Conservation (phyloP, 1,284 basidiomycete species). For the Trichosporon coremiiforme region DNA sequence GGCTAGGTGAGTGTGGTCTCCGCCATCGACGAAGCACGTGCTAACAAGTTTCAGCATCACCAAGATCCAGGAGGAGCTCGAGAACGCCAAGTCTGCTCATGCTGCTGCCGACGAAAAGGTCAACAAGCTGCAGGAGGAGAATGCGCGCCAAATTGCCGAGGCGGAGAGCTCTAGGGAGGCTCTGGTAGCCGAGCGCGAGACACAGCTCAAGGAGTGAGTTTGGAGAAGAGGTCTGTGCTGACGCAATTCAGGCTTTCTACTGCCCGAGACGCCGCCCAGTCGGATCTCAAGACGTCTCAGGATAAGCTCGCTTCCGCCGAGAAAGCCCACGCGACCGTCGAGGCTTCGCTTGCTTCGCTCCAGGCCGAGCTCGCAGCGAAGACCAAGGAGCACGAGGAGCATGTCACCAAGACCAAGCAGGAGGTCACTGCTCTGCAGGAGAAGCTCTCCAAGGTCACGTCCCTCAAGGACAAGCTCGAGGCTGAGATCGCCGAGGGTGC, state of each 20-base stretch:
- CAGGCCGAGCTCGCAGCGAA: constrained; percentile 29
- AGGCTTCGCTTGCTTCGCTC: constrained; percentile 23
- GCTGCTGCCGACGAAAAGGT: constrained; percentile 25
- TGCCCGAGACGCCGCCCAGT: constrained; percentile 31
- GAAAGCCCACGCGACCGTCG: constrained; percentile 21
- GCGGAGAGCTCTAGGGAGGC: constrained; percentile 20
- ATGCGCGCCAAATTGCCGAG: constrained; percentile 22
- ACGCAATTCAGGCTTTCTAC: constrained; percentile 24
- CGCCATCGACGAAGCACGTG: background rate
- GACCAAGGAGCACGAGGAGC: constrained; percentile 27
- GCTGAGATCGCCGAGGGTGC: constrained; percentile 34
- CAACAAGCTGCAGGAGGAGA: constrained; percentile 25
- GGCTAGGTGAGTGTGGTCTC: constrained; percentile 32
- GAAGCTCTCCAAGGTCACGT: constrained; percentile 34
- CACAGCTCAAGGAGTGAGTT: constrained; percentile 29
- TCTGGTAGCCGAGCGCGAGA: constrained; percentile 23
- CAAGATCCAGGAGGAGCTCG: constrained; percentile 25
- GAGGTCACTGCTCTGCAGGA: constrained; percentile 31
- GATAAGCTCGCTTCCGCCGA: constrained; percentile 23
- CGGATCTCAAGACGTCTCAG: constrained; percentile 26
- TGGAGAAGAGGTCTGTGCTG: background rate
- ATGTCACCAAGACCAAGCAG: constrained; percentile 21
- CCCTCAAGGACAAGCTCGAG: constrained; percentile 32
- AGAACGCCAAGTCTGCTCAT: constrained; percentile 21
- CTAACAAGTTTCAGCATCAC: constrained; percentile 20